A percentile compares a stretch with the other conserved stretches of the same genome.
These are phyloP conservation scores for Krasilnikovozyma curviuscula DNA, from an alignment of 768 basidiomycete genomes.

Conservation along the genomic window DNA sequence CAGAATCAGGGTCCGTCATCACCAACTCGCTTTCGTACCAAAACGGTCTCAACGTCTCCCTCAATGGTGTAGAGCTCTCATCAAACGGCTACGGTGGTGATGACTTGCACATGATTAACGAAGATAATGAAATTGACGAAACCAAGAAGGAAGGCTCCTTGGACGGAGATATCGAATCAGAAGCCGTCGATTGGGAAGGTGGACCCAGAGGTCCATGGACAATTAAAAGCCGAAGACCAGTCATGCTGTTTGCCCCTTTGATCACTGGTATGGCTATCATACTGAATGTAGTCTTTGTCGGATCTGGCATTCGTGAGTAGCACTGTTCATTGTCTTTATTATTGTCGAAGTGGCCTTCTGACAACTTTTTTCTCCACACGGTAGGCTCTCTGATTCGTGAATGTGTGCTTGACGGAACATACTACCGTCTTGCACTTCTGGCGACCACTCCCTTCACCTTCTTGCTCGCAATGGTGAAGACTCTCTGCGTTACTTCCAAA, in stretches of 20 bases:
- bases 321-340: slow-evolving; percentile 27
- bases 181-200: slow-evolving; percentile 5
- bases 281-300: slow-evolving; percentile 16
- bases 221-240: slow-evolving; percentile 13
- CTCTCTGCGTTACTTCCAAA: too few relatives aligned
- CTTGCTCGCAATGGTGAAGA: slow-evolving; percentile 39
- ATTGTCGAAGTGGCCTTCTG: slow-evolving; percentile 31
- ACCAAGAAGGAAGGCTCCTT: too few relatives aligned
- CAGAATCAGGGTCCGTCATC: too few relatives aligned
- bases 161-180: too few relatives aligned
- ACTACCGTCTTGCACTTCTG: slow-evolving; percentile 45
- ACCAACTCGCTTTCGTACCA: too few relatives aligned
- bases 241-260: slow-evolving; percentile 21
- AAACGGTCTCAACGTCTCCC: too few relatives aligned
- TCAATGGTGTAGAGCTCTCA: too few relatives aligned
- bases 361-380: not conserved
- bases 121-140: too few relatives aligned
- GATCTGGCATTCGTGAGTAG: slow-evolving; percentile 24
- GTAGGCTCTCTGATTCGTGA: slow-evolving; percentile 47
- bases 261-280: slow-evolving; percentile 21
- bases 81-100: too few relatives aligned
- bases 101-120: too few relatives aligned
- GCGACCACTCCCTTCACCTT: slow-evolving; percentile 49
- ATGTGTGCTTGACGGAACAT: slow-evolving; percentile 44
- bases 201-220: slow-evolving; percentile 18